Conservation (phyloP, 495 filamentous ascomycete species). For the Tuber aestivum region DNA sequence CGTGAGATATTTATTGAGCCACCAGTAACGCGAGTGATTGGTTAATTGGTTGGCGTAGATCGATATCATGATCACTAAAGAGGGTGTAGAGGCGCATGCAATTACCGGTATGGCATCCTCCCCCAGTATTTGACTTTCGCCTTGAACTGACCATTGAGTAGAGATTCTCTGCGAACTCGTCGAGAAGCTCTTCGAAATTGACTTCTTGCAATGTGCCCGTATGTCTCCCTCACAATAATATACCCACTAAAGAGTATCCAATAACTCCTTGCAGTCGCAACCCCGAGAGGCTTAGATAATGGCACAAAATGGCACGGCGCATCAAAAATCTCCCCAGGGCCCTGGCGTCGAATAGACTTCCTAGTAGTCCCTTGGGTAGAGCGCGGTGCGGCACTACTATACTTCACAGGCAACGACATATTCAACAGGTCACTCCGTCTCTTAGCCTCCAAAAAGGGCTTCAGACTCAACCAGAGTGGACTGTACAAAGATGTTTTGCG, state of each 20-base stretch:
- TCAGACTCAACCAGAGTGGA: slow-evolving; percentile 80
- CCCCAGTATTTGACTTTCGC: not conserved
- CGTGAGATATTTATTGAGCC: slow-evolving; percentile 1
- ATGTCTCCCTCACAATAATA: slow-evolving; percentile 20
- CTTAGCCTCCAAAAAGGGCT: slow-evolving; percentile 73
- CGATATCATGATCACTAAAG: slow-evolving; percentile 77
- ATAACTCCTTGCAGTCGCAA: slow-evolving; percentile 5
- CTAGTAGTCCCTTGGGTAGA: slow-evolving; percentile 75
- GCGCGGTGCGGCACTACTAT: slow-evolving; percentile 82
- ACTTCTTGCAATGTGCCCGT: slow-evolving; percentile 53
- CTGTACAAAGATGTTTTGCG: slow-evolving; percentile 69
- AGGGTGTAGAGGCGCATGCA: slow-evolving; percentile 15
- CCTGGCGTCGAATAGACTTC: slow-evolving; percentile 54
- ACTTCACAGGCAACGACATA: slow-evolving; percentile 95
- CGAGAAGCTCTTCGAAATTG: slow-evolving; percentile 52
- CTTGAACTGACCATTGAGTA: not conserved
- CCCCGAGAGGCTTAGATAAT: slow-evolving; percentile 43
- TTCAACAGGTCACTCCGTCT: slow-evolving; percentile 88
- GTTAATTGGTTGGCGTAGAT: slow-evolving; percentile 53
- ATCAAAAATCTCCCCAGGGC: slow-evolving; percentile 55
- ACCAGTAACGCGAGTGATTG: not conserved
- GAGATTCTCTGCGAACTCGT: slow-evolving; percentile 52
- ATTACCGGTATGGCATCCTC: slow-evolving; percentile 14
- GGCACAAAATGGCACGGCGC: slow-evolving; percentile 87
- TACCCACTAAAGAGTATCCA: not conserved